Conservation (phyloP, 208 protist species). For the Blechomonas ayalai region DNA sequence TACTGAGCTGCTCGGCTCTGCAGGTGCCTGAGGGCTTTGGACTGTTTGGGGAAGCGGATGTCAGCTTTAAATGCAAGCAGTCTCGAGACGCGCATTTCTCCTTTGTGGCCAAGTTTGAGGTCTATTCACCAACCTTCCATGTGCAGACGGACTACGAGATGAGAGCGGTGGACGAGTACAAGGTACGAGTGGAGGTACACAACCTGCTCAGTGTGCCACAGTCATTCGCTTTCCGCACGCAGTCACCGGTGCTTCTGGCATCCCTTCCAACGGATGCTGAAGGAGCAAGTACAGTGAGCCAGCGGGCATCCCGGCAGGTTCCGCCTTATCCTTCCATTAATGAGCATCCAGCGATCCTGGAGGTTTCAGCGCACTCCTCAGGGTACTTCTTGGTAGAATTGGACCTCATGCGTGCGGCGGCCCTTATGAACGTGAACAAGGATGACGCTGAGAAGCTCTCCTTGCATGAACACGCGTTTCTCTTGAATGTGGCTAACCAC, state of each 20-base stretch:
- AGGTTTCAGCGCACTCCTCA: conserved; percentile 20
- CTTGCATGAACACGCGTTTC: conserved; percentile 58
- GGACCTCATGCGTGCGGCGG: conserved; percentile 44
- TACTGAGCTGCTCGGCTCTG: conserved; percentile 43
- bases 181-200: conserved; percentile 2
- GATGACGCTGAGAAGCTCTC: conserved; percentile 30
- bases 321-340: too few species aligned
- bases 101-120: conserved; percentile 53
- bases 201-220: conserved; percentile 14
- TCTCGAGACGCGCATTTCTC: conserved; percentile 70
- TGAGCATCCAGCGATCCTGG: too few species aligned
- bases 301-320: too few species aligned
- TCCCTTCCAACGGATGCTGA: too few species aligned
- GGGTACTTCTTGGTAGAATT: conserved; percentile 61
- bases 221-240: conserved; percentile 26
- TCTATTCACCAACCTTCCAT: conserved; percentile 51
- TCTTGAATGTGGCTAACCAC: conserved; percentile 66
- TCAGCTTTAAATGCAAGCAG: conserved; percentile 84
- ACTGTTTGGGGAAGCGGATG: conserved; percentile 54
- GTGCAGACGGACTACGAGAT: conserved; percentile 19
- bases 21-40: conserved; percentile 22
- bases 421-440: conserved; percentile 55
- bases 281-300: too few species aligned
- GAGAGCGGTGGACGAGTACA: neutral
- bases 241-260: conserved; percentile 29